Percentiles rank a stretch among this genome's conserved stretches.
Conservation (phyloP, 768 basidiomycete genomes). For the Hygrocybe coccinea region DNA sequence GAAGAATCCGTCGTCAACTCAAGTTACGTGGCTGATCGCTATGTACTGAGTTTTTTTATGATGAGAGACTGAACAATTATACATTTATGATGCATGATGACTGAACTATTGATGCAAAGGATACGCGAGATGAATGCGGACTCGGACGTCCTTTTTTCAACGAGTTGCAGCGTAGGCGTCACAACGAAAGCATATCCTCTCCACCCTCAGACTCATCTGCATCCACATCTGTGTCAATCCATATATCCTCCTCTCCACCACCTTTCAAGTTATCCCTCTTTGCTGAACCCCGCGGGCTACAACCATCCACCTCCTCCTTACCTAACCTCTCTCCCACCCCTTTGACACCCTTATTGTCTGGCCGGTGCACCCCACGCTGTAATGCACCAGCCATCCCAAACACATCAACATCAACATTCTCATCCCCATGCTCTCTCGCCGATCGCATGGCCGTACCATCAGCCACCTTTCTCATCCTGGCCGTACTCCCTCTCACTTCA, state of each 20-base stretch:
- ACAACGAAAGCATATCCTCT: not conserved
- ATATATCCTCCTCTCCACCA: slow-evolving; percentile 7
- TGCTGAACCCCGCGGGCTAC: not conserved
- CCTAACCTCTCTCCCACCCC: not conserved
- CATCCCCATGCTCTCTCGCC: not conserved
- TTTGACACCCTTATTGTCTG: not conserved
- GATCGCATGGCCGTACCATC: not conserved
- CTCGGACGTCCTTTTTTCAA: no score
- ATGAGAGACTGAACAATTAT: no score
- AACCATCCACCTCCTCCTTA: not conserved
- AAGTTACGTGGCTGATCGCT: no score
- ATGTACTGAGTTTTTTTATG: no score
- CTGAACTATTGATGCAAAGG: no score
- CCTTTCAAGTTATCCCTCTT: not conserved
- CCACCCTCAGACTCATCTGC: not conserved
- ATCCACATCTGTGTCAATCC: slow-evolving; percentile 15
- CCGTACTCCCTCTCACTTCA: slow-evolving; percentile 1
- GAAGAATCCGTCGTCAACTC: no score
- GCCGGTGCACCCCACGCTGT: not conserved
- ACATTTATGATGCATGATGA: no score
- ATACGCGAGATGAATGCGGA: no score
- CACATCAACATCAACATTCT: slow-evolving; percentile 5
- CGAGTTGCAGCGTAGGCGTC: not conserved
- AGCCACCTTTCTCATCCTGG: not conserved
- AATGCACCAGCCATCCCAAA: not conserved